Conservation (phyloP, 192 early-diverging fungal species). For the Umbelopsis sp. region DNA sequence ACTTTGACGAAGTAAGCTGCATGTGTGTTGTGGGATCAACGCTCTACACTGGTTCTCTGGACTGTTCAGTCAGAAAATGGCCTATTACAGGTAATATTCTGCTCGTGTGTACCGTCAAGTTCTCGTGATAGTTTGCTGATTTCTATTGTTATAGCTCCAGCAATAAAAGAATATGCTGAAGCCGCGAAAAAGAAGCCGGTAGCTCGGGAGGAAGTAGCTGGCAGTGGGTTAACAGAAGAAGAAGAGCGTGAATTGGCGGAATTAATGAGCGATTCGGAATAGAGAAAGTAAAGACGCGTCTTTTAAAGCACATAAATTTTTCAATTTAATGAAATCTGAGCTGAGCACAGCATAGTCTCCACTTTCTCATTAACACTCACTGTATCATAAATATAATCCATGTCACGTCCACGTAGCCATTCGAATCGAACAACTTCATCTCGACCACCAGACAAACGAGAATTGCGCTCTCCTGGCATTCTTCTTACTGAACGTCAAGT, state of each 20-base stretch:
- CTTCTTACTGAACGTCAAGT: conserved; percentile 15
- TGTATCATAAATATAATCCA: background rate
- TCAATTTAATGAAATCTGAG: background rate
- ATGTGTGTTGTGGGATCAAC: conserved; percentile 60
- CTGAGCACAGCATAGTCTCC: background rate
- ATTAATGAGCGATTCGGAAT: conserved; percentile 73
- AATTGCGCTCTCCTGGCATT: background rate
- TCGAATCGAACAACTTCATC: conserved; percentile 1
- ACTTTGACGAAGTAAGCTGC: conserved; percentile 87
- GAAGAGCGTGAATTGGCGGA: conserved; percentile 90
- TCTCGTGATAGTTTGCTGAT: conserved; percentile 22
- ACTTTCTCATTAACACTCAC: background rate
- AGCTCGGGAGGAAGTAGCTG: conserved; percentile 23
- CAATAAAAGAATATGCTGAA: conserved; percentile 20
- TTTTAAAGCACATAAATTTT: background rate
- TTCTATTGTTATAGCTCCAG: conserved; percentile 28
- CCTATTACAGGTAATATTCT: conserved; percentile 58
- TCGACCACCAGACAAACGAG: conserved; percentile 10
- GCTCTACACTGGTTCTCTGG: conserved; percentile 82
- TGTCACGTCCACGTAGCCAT: conserved; percentile 19
- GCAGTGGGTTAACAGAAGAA: conserved; percentile 77
- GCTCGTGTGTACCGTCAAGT: conserved; percentile 25
- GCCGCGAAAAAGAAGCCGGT: conserved; percentile 19
- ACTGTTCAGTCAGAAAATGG: conserved; percentile 88
- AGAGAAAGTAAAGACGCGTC: background rate